Percentiles rank a stretch among this genome's conserved stretches.
Evolutionary conservation across 352 stramenopile genomes (phyloP).

Genomic region (Phytophthora citrophthora): DNA sequence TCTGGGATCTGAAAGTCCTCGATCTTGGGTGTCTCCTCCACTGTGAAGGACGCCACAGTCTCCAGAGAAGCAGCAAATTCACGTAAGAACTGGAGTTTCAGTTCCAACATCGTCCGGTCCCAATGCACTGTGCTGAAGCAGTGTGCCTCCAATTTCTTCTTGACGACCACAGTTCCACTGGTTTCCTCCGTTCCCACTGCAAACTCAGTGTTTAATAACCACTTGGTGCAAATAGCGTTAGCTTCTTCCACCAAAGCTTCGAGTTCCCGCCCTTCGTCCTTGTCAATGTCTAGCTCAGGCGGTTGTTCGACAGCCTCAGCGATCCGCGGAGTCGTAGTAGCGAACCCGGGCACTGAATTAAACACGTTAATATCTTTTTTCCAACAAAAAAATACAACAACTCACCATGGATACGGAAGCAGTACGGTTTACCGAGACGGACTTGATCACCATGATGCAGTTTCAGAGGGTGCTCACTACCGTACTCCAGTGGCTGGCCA

Average conservation of each 20-base stretch:
- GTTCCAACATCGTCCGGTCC: conserved; percentile 47
- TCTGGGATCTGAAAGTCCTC: conserved; percentile 27
- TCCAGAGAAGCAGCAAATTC: conserved; percentile 55
- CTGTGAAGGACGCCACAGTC: conserved; percentile 28
- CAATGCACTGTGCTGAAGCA: conserved; percentile 55
- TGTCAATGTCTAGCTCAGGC: conserved; percentile 25
- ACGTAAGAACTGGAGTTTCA: conserved; percentile 55
- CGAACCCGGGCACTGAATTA: conserved; percentile 30
- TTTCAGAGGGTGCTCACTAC: conserved; percentile 11
- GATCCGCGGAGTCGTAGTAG: conserved; percentile 23
- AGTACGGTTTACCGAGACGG: conserved; percentile 43
- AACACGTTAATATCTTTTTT: neutral
- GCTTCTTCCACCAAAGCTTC: conserved; percentile 55
- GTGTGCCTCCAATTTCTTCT: conserved; percentile 51
- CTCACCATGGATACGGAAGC: conserved; percentile 59
- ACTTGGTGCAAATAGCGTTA: conserved; percentile 65
- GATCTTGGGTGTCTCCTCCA: conserved; percentile 17
- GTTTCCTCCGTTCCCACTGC: conserved; percentile 16
- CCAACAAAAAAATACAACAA: neutral
- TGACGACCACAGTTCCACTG: conserved; percentile 40
- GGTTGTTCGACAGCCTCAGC: conserved; percentile 35
- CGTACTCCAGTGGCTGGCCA: conserved; percentile 27
- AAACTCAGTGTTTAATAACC: conserved; percentile 59
- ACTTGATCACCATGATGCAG: conserved; percentile 61
- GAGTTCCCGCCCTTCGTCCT: conserved; percentile 28